Evolutionary conservation across 805 yeast species (phyloP).

Genomic region (Schwanniomyces vanrijiae): DNA sequence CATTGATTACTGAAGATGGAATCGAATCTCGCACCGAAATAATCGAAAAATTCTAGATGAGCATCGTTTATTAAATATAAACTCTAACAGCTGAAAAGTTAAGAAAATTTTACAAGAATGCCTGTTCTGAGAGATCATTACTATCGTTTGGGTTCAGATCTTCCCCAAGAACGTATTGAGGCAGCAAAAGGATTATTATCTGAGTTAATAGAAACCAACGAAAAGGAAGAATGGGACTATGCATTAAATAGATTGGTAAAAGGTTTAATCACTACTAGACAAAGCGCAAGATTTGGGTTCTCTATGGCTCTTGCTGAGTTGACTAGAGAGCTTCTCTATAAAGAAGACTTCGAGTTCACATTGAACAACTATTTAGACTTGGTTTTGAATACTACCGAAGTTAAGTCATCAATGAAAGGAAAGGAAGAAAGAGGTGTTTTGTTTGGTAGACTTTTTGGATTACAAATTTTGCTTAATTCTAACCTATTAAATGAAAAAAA

Average conservation of each 20-base stretch:
- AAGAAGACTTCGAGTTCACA: slow-evolving; percentile 29
- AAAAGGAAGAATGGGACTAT: slow-evolving; percentile 71
- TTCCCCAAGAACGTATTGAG: slow-evolving; percentile 65
- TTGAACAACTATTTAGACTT: slow-evolving; percentile 36
- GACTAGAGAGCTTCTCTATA: slow-evolving; percentile 32
- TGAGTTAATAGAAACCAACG: slow-evolving; percentile 49
- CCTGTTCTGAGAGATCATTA: slow-evolving; percentile 71
- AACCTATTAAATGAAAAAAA: slow-evolving; percentile 21
- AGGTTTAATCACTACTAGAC: slow-evolving; percentile 81
- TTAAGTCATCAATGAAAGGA: slow-evolving; percentile 56
- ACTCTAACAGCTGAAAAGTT: neutral
- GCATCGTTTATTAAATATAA: neutral
- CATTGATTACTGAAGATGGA: too few relatives aligned
- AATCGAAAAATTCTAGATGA: slow-evolving; percentile 1
- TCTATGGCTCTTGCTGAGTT: slow-evolving; percentile 84
- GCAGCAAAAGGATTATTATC: slow-evolving; percentile 68
- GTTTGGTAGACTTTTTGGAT: slow-evolving; percentile 84
- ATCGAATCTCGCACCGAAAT: neutral
- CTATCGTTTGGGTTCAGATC: slow-evolving; percentile 74
- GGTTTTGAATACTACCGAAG: slow-evolving; percentile 35
- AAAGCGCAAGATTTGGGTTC: slow-evolving; percentile 82
- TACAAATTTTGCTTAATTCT: slow-evolving; percentile 67
- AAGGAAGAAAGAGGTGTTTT: slow-evolving; percentile 76
- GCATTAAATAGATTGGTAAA: slow-evolving; percentile 75
- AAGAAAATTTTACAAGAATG: slow-evolving; percentile 21